phyloP scores from a whole-genome alignment of 2,329 filamentous ascomycete genomes.

The Pseudogymnoascus sp. region DNA sequence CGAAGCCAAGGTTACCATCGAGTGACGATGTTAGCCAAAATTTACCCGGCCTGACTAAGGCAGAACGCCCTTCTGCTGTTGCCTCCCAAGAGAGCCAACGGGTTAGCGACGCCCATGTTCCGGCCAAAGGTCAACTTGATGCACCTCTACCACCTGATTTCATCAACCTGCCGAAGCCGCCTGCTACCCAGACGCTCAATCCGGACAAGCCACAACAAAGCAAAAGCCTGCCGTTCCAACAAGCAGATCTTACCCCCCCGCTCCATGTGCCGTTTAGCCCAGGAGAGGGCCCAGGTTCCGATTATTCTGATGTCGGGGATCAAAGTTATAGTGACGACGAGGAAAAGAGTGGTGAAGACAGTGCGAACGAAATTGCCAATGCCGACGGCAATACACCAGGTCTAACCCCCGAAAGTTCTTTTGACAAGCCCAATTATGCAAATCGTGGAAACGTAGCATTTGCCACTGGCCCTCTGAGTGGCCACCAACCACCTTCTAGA shows the following conservation, averaged over 20 bases:
- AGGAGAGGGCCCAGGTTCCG: conserved; percentile 18
- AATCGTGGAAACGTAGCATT: conserved; percentile 28
- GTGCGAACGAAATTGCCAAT: conserved; percentile 56
- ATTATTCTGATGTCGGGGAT: conserved; percentile 27
- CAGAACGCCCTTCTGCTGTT: not conserved
- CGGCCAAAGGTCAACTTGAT: not conserved
- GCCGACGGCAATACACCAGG: conserved; percentile 41
- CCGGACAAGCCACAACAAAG: conserved; percentile 2
- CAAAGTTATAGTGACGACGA: conserved; percentile 39
- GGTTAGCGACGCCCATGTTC: not conserved
- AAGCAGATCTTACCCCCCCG: conserved; percentile 21
- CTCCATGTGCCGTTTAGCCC: conserved; percentile 27
- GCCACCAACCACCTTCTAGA: conserved; percentile 33
- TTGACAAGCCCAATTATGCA: conserved; percentile 42
- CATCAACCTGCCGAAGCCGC: conserved; percentile 27
- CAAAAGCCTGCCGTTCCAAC: conserved; percentile 16
- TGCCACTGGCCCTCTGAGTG: conserved; percentile 27
- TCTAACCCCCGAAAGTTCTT: conserved; percentile 53
- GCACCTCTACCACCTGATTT: conserved; percentile 37
- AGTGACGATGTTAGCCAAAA: not conserved
- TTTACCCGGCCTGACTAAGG: not conserved
- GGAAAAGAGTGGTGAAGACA: conserved; percentile 54
- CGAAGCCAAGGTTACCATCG: not conserved
- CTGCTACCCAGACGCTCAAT: conserved; percentile 21
- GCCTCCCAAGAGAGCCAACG: not conserved